Evolutionary conservation across 768 basidiomycete species (phyloP), one percentile per base, ranked within the genome.

Genomic region (Boletus edulis): DNA sequence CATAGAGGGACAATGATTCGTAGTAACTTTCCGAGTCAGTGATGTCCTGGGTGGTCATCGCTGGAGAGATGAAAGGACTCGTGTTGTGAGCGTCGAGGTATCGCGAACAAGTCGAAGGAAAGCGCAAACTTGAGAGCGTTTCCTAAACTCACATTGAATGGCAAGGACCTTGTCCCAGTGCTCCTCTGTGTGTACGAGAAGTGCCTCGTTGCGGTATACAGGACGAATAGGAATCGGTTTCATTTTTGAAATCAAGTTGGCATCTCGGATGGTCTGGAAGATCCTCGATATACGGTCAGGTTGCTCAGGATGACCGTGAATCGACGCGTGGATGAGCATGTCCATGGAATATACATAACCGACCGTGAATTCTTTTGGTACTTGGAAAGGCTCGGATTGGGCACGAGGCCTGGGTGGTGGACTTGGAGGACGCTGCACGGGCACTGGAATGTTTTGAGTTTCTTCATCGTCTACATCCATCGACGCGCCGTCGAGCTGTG

Each of bases 91-190:
- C 34, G 38, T 51, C 46, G 47, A 37, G 24, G 46, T 22, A 32
- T 38, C 34, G 32, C 12, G 39, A 44, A 44, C 37, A 34, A 32
- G 29, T 34, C 35, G 45, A 56, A 51, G 45, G 49, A 51, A 49
- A 58, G 20, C 32, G 53, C 31, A 52, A 6, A 24, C 45, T 39
- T 27, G 31, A 35, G 34, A 34, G 41, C 31, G 34, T 49, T 54
- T 37, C 51, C 22, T 27, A 55, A 29, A 79, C 89, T 75, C 71
- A 95, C 94, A 78, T 72, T 86, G 85, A 24, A 94, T 86, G 22
- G 83, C 85, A 54, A 88, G 76, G 20, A 98, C 87, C 72, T 91
- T 91, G 59, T 94, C 83, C 94, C 95, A 98, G 59, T 93, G 90
- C 47, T 89, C 89, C 62, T 89, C 85, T 44, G 85, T 87, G 71